phyloP scores from a whole-genome alignment of 805 yeast species.

The Yarrowia sp. region DNA sequence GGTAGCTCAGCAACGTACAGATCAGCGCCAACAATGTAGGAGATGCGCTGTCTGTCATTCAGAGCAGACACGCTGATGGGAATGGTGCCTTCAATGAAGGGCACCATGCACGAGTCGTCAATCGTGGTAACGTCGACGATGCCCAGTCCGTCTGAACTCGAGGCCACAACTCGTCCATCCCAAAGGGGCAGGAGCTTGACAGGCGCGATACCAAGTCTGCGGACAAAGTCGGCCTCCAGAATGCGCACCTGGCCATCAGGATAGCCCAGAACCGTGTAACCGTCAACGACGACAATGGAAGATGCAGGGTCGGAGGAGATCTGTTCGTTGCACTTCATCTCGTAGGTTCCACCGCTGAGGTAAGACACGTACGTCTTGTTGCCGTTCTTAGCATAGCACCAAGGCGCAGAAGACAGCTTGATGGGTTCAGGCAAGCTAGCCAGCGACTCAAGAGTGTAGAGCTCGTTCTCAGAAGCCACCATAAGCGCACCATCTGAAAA shows the following conservation, averaged over 20 bases:
- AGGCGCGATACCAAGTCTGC: neutral
- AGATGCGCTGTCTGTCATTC: neutral
- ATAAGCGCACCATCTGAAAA: neutral
- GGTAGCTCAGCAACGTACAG: conserved; percentile 7
- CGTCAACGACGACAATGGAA: neutral
- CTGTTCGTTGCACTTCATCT: neutral
- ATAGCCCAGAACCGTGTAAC: conserved; percentile 2
- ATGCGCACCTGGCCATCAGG: neutral
- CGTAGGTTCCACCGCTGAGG: conserved; percentile 1
- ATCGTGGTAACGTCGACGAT: neutral
- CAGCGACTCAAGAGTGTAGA: neutral
- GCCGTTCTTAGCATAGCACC: conserved; percentile 11
- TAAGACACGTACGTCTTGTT: conserved; percentile 3
- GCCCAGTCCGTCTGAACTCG: conserved; percentile 1
- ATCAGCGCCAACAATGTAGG: neutral
- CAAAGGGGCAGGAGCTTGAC: neutral
- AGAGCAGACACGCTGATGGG: conserved; percentile 6
- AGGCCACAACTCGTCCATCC: neutral
- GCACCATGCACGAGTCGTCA: neutral
- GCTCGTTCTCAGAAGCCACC: neutral
- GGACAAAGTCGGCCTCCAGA: neutral
- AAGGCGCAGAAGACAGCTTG: neutral
- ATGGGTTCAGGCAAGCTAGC: neutral
- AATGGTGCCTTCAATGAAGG: conserved; percentile 1
- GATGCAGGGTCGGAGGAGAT: neutral